Evolutionary conservation across 345 rosid species (phyloP).

Genomic region (Rhizophora mangle): DNA sequence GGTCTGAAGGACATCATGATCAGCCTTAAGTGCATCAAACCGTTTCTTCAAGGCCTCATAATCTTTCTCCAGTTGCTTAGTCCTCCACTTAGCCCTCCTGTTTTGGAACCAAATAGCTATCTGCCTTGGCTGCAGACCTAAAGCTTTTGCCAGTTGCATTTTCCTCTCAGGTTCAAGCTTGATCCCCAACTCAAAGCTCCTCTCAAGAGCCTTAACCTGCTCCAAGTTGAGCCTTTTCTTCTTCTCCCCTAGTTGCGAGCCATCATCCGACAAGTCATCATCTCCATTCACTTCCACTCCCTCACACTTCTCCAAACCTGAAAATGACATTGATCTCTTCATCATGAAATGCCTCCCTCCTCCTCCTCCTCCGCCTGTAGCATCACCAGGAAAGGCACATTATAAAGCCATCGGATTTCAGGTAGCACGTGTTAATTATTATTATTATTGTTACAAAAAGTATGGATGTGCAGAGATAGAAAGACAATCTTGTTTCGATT

Average conservation of each 20-base stretch:
- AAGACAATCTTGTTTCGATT: too few relatives aligned
- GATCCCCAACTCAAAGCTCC: slow-evolving; percentile 31
- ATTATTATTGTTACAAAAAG: too few relatives aligned
- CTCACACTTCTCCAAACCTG: slow-evolving; percentile 50
- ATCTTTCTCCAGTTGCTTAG: slow-evolving; percentile 37
- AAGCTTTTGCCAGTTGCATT: slow-evolving; percentile 33
- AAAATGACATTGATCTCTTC: slow-evolving; percentile 79
- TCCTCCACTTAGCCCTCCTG: slow-evolving; percentile 38
- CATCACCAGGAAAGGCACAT: slow-evolving; percentile 1
- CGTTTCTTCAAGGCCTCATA: slow-evolving; percentile 33
- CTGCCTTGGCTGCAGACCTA: slow-evolving; percentile 35
- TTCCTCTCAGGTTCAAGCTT: slow-evolving; percentile 40
- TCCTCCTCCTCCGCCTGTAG: slow-evolving; percentile 28
- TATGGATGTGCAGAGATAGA: too few relatives aligned
- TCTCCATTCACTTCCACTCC: slow-evolving; percentile 44
- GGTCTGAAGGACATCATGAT: slow-evolving; percentile 29
- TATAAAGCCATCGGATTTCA: too few relatives aligned
- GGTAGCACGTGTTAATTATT: too few relatives aligned
- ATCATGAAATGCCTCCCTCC: slow-evolving; percentile 50
- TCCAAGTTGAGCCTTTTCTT: slow-evolving; percentile 36
- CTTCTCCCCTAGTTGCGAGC: slow-evolving; percentile 34
- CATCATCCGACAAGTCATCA: slow-evolving; percentile 75
- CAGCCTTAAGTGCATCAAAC: slow-evolving; percentile 31
- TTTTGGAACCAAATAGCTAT: slow-evolving; percentile 41
- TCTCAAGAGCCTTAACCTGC: slow-evolving; percentile 37